These are phyloP conservation scores for Rosellinia necatrix DNA, from an alignment of 2,329 filamentous ascomycete genomes.

Conservation along the genomic window DNA sequence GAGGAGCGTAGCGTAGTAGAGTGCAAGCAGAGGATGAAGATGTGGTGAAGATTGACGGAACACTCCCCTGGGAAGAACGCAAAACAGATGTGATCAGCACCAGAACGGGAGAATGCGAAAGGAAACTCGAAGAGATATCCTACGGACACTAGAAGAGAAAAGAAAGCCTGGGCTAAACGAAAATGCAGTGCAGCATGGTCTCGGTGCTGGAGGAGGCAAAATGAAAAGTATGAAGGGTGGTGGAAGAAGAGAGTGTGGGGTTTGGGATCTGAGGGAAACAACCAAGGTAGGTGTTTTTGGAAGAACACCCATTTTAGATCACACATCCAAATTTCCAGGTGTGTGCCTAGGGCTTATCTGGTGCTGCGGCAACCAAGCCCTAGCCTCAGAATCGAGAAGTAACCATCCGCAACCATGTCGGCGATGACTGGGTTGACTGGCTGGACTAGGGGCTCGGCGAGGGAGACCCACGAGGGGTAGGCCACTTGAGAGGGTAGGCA, in stretches of 20 bases:
- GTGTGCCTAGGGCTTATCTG: slow-evolving; percentile 8
- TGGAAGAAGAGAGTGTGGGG: slow-evolving; percentile 9
- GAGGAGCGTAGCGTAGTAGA: not conserved
- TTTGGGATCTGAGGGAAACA: slow-evolving; percentile 1
- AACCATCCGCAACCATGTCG: slow-evolving; percentile 19
- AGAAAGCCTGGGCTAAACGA: not conserved
- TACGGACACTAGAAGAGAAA: not conserved
- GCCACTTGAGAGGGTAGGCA: not conserved
- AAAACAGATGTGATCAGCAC: not conserved
- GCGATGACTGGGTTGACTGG: not conserved
- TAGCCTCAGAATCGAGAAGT: not conserved
- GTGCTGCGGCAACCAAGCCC: slow-evolving; percentile 8
- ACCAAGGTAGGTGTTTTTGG: not conserved
- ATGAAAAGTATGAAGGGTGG: slow-evolving; percentile 4
- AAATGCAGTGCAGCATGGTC: slow-evolving; percentile 3
- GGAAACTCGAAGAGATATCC: not conserved
- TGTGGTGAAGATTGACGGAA: slow-evolving; percentile 1
- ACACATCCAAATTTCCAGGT: slow-evolving; percentile 10
- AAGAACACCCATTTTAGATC: slow-evolving; percentile 1
- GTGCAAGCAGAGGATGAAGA: not conserved
- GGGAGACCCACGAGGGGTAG: not conserved
- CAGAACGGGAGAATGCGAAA: not conserved
- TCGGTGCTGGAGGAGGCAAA: slow-evolving; percentile 1
- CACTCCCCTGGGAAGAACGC: not conserved
- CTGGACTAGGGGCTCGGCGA: not conserved